Conservation (phyloP, 805 yeast species). For the Ascoidea rubescens region DNA sequence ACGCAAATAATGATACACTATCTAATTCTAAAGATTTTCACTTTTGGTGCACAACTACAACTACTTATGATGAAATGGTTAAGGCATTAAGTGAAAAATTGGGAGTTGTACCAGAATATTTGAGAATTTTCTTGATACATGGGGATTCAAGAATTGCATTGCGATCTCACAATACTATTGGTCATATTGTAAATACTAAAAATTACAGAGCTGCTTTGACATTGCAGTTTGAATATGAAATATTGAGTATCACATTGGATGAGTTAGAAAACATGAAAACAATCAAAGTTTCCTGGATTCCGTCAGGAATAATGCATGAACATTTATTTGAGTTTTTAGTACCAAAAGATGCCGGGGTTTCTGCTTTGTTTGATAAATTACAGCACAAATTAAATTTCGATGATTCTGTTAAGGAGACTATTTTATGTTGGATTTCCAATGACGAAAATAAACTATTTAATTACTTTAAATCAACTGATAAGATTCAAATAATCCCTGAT, state of each 20-base stretch:
- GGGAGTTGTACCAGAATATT: constrained; percentile 38
- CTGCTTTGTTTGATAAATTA: constrained; percentile 39
- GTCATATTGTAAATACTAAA: constrained; percentile 20
- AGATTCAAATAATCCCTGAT: constrained; percentile 18
- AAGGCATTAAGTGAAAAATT: constrained; percentile 41
- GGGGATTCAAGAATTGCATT: constrained; percentile 43
- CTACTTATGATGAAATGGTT: constrained; percentile 46
- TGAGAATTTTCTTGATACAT: constrained; percentile 54
- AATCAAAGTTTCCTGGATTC: constrained; percentile 57
- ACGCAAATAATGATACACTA: constrained; percentile 17
- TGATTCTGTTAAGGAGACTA: constrained; percentile 28
- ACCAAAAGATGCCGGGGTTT: constrained; percentile 45
- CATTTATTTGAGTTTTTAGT: constrained; percentile 57
- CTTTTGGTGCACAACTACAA: constrained; percentile 56
- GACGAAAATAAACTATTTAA: constrained; percentile 20
- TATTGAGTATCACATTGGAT: constrained; percentile 55
- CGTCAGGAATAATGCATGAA: constrained; percentile 55
- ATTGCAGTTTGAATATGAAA: constrained; percentile 56
- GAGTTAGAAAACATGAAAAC: constrained; percentile 69
- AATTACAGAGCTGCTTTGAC: constrained; percentile 18
- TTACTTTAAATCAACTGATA: constrained; percentile 14
- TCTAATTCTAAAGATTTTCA: constrained; percentile 23
- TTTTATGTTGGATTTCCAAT: constrained; percentile 43
- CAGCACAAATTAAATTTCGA: constrained; percentile 39
- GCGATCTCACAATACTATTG: constrained; percentile 19